Base-by-base conservation (phyloP, 768 basidiomycete genomes). In the Lepiota brunneoincarnata region DNA sequence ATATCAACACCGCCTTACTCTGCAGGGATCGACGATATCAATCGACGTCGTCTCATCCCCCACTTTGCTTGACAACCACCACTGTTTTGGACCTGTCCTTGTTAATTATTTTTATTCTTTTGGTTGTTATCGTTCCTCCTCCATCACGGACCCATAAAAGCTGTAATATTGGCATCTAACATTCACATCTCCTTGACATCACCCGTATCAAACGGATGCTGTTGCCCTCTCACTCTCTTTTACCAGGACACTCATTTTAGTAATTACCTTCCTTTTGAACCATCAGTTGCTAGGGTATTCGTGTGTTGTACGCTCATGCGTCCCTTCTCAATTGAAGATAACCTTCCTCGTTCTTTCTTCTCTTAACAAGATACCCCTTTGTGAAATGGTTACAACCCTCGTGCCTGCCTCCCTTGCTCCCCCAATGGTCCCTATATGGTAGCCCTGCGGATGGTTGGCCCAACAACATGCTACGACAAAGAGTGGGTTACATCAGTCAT, bases 401-500 rank as follows among this genome's bases (percentile, higher is more conserved):
- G 34, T 18, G 7, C 28, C 28, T 26, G n/a, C 31, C 17, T 34
- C 20, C 20, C 39, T n/a, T 21, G 50, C 31, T 34, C 12, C 17
- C 47, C 2, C 15, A 31, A 51, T 35, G 26, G 12, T 15, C 24
- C 28, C 6, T 10, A 31, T 31, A 31, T 10, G 31, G 7, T 10
- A 10, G 31, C 26, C 11, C 11, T 31, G 31, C 7, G 31, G 3
- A 3, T 10, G 31, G 31, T 10, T n/a, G n/a, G n/a, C 31, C 31
- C 31, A 10, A 10, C 7, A 31, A 31, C 31, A 31, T 6, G 31
- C 2, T 31, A 31, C 31, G 31, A 31, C 31, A 31, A 31, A 31
- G n/a, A 37, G 15, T 18, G n/a, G 9, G 44, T 28, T 31, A 47
- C 12, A 54, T 79, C 72, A 91, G 70, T 92, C 88, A 66, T 94